Conservation (phyloP, 768 basidiomycete species). For the Glaciozyma antarctica region DNA sequence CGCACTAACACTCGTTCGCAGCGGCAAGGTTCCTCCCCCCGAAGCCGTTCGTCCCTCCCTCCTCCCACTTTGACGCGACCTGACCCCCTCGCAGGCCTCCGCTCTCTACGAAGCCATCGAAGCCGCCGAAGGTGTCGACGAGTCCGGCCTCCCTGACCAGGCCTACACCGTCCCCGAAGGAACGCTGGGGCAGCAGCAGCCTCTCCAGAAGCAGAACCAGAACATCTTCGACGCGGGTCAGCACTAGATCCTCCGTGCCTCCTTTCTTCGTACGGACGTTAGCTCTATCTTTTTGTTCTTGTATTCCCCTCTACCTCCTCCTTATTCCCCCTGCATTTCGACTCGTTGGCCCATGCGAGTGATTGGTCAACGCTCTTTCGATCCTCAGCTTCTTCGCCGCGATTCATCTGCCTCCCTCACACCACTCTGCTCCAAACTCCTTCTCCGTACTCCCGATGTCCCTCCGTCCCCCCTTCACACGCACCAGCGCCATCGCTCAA, state of each 20-base stretch:
- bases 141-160: conserved; percentile 38
- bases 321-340: no score
- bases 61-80: not conserved
- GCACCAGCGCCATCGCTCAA: conserved; percentile 36
- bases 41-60: conserved; percentile 50
- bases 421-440: no score
- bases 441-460: not conserved
- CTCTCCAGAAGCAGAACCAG: no score
- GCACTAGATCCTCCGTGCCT: no score
- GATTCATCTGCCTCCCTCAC: no score
- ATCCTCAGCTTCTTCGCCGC: no score
- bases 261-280: no score
- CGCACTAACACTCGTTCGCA: conserved; percentile 26
- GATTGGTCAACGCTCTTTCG: no score
- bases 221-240: no score
- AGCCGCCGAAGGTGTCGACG: conserved; percentile 42
- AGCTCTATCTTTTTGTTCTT: no score
- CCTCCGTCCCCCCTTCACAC: conserved; percentile 18
- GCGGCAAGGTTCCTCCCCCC: conserved; percentile 90
- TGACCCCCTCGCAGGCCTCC: conserved; percentile 47
- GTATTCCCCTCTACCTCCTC: no score
- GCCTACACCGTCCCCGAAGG: conserved; percentile 39
- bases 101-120: conserved; percentile 92
- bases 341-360: no score
- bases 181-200: conserved; percentile 1